phyloP scores from a whole-genome alignment of 2,329 filamentous ascomycete species.

The Calonectria montana region DNA sequence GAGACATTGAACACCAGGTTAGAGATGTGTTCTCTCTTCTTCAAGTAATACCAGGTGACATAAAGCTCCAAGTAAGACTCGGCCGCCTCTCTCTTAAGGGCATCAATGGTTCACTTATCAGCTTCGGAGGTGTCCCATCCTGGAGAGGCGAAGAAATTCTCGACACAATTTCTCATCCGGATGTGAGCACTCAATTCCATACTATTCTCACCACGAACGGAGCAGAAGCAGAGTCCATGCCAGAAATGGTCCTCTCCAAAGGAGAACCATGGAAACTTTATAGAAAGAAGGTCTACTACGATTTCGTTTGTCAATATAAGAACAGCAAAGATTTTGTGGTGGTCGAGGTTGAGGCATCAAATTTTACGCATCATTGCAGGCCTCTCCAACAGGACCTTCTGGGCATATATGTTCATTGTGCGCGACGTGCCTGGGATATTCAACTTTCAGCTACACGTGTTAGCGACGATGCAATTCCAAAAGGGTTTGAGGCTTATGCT shows the following conservation, averaged over 20 bases:
- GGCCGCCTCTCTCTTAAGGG: constrained; percentile 45
- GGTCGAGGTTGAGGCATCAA: constrained; percentile 44
- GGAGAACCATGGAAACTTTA: constrained; percentile 31
- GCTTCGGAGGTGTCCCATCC: constrained; percentile 32
- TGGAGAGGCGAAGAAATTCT: constrained; percentile 28
- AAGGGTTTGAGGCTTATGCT: constrained; percentile 33
- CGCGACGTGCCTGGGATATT: constrained; percentile 47
- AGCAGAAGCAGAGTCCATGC: constrained; percentile 39
- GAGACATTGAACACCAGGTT: constrained; percentile 21
- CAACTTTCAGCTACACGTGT: constrained; percentile 37
- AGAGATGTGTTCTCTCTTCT: constrained; percentile 32
- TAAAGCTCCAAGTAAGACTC: constrained; percentile 41
- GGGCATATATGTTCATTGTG: constrained; percentile 45
- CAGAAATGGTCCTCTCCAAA: constrained; percentile 21
- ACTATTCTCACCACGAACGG: constrained; percentile 42
- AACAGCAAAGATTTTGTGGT: constrained; percentile 21
- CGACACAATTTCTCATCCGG: constrained; percentile 14
- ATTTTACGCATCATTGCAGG: constrained; percentile 36
- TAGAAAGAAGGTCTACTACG: constrained; percentile 38
- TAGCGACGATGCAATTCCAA: constrained; percentile 21
- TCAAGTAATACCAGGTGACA: constrained; percentile 37
- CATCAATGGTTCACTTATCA: constrained; percentile 29
- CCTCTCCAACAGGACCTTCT: constrained; percentile 33
- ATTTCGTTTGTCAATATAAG: constrained; percentile 38
- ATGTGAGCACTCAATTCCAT: constrained; percentile 39